phyloP scores from a whole-genome alignment of 176 grass and related monocot genomes.

The Ensete glaucum region DNA sequence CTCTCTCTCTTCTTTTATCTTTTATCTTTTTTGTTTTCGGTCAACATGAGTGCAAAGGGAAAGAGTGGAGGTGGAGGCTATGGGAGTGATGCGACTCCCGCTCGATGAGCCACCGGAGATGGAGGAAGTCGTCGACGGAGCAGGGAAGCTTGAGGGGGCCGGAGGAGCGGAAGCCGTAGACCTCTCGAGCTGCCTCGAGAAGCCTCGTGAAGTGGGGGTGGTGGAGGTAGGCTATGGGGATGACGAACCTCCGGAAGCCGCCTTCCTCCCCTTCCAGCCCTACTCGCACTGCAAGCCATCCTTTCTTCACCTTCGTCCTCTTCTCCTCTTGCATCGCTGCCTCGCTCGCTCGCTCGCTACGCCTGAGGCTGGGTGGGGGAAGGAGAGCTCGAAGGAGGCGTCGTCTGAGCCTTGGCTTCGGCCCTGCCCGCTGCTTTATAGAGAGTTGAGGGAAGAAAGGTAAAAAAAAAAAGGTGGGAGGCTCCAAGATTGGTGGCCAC shows the following conservation, averaged over 20 bases:
- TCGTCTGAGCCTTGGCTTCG: too few relatives aligned
- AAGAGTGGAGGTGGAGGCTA: constrained; percentile 23
- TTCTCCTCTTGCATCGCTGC: constrained; percentile 37
- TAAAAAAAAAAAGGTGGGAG: too few relatives aligned
- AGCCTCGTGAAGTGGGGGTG: constrained; percentile 50
- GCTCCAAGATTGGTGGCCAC: too few relatives aligned
- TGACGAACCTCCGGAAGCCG: constrained; percentile 44
- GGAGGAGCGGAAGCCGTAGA: constrained; percentile 55
- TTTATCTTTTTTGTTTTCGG: background rate
- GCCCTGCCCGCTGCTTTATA: too few relatives aligned
- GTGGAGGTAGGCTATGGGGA: constrained; percentile 88
- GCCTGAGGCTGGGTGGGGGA: too few relatives aligned
- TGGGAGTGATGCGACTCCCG: constrained; percentile 41
- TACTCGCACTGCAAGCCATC: constrained; percentile 60
- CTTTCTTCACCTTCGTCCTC: constrained; percentile 87
- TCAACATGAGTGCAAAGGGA: constrained; percentile 43
- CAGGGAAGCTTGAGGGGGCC: constrained; percentile 65
- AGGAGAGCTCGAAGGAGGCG: too few relatives aligned
- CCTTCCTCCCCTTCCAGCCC: constrained; percentile 32
- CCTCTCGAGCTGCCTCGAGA: constrained; percentile 54
- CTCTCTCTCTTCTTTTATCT: too few relatives aligned
- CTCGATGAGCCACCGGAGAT: constrained; percentile 53
- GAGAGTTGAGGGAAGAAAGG: too few relatives aligned
- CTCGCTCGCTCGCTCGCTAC: too few relatives aligned
- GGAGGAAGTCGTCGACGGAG: constrained; percentile 77